Percentiles rank a stretch among this genome's conserved stretches.
These are phyloP conservation scores for Meyerozyma athensensis DNA, from an alignment of 1,139 yeast genomes.

Conservation along the genomic window DNA sequence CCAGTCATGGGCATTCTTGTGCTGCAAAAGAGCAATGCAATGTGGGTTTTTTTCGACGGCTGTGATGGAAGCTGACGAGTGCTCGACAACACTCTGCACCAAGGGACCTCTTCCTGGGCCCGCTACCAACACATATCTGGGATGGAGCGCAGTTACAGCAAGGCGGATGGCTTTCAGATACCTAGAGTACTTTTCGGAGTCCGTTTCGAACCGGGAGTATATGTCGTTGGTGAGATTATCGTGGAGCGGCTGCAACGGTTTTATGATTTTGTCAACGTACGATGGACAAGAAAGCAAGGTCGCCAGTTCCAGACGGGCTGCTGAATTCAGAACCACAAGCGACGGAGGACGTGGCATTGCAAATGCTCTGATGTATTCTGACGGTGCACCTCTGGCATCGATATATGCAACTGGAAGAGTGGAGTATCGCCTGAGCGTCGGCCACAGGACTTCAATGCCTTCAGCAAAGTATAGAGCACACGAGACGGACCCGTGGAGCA, in stretches of 20 bases:
- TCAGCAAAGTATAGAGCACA: not conserved
- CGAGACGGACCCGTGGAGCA: not conserved
- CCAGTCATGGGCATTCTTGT: conserved; percentile 44
- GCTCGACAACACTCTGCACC: conserved; percentile 40
- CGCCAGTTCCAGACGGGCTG: not conserved
- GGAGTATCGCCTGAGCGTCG: not conserved
- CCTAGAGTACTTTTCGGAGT: conserved; percentile 57
- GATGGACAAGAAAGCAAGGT: not conserved
- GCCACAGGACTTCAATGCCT: not conserved
- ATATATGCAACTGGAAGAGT: not conserved
- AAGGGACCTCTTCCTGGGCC: conserved; percentile 91
- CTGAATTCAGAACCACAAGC: not conserved
- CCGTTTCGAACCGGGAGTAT: conserved; percentile 68
- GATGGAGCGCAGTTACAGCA: conserved; percentile 40
- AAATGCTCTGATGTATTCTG: not conserved
- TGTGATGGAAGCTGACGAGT: conserved; percentile 12
- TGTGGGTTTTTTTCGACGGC: conserved; percentile 66
- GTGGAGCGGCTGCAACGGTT: conserved; percentile 69
- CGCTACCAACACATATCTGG: conserved; percentile 46
- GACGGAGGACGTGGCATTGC: not conserved
- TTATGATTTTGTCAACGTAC: conserved; percentile 11
- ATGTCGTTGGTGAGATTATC: conserved; percentile 53
- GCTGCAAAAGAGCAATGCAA: conserved; percentile 47
- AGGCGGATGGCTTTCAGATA: conserved; percentile 62
- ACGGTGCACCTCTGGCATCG: not conserved